Base-by-base conservation (phyloP, 164 flowering plant genomes). In the Aristolochia fimbriata region DNA sequence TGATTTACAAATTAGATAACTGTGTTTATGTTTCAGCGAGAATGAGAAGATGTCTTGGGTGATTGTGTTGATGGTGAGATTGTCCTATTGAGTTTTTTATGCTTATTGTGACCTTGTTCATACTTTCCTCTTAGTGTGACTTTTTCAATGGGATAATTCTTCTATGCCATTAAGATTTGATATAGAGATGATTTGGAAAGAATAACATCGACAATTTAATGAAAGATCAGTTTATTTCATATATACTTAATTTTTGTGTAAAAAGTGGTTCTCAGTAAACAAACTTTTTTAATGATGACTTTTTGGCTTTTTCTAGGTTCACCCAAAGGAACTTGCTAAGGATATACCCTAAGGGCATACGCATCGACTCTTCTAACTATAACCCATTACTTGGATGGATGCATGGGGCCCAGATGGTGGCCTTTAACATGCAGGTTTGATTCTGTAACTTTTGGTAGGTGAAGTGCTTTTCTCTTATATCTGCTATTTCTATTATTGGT, bases 401-500 rank as follows among this genome's bases (percentile, higher is more conserved):
- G 54, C 51, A 53, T 62, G 65, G 65, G 14, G 65, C 58, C 55
- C 65, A 62, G 37, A 51, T 62, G 50, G 65, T 62, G 15, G 65
- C 59, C 10, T 46, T 62, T 43, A 62, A 62, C 55, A 62, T 62
- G 65, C 65, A 62, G 65, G 65, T 45, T 19, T 15, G 48, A 1
- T 61, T 20, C 45, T 54, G 22, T 56, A 15, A 22, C 41, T 23
- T 15, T 7, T 54, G 23, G 52, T 17, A 49, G 22, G 5, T 21
- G 11, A 17, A n/a, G 27, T n/a, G 10, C 24, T 20, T 51, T 17
- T 52, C 1, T 23, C 15, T 27, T 22, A 27, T 22, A 51, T 6
- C 10, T 52, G 13, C 15, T 52, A 22, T 22, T 22, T 15, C 30
- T 1, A 9, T 21, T 6, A 7, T 17, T 49, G 20, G 6, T 49